Evolutionary conservation across 2,329 filamentous ascomycete species (phyloP).

Genomic region (Fusarium stilboides): DNA sequence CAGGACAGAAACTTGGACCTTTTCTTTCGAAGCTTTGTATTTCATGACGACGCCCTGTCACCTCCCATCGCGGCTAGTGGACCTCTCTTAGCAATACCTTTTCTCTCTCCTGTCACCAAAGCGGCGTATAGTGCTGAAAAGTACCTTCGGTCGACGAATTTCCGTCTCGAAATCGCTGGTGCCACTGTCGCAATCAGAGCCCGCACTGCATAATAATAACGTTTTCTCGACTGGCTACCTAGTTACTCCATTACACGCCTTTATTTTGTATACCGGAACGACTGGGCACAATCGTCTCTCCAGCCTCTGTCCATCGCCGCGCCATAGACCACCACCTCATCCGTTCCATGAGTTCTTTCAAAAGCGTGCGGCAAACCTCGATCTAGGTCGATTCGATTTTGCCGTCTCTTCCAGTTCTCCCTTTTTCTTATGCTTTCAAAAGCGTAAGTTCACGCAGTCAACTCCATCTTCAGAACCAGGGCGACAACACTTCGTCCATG

Average conservation of each 20-base stretch:
- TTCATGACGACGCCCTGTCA: slow-evolving; percentile 1
- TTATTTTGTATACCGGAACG: slow-evolving; percentile 35
- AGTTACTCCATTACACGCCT: slow-evolving; percentile 16
- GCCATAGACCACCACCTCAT: slow-evolving; percentile 14
- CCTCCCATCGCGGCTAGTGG: not conserved
- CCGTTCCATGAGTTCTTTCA: slow-evolving; percentile 17
- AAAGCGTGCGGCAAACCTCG: slow-evolving; percentile 9
- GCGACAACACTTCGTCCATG: slow-evolving; percentile 36
- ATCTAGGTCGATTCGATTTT: slow-evolving; percentile 15
- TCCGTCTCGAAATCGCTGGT: slow-evolving; percentile 5
- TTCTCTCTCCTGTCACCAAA: not conserved
- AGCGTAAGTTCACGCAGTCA: slow-evolving; percentile 7
- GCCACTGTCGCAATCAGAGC: slow-evolving; percentile 18
- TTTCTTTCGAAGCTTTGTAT: slow-evolving; percentile 17
- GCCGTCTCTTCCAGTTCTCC: slow-evolving; percentile 18
- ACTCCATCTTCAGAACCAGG: slow-evolving; percentile 4
- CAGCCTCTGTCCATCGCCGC: slow-evolving; percentile 27
- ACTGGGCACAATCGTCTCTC: slow-evolving; percentile 31
- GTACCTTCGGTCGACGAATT: slow-evolving; percentile 4
- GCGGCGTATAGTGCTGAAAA: not conserved
- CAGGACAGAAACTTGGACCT: slow-evolving; percentile 19
- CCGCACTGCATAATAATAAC: slow-evolving; percentile 1
- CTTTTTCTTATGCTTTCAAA: slow-evolving; percentile 6
- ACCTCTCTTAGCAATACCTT: not conserved
- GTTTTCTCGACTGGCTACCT: slow-evolving; percentile 28